These are phyloP conservation scores for Pseudotsuga menziesii DNA, from an alignment of 75 land plant species.

Conservation along the genomic window DNA sequence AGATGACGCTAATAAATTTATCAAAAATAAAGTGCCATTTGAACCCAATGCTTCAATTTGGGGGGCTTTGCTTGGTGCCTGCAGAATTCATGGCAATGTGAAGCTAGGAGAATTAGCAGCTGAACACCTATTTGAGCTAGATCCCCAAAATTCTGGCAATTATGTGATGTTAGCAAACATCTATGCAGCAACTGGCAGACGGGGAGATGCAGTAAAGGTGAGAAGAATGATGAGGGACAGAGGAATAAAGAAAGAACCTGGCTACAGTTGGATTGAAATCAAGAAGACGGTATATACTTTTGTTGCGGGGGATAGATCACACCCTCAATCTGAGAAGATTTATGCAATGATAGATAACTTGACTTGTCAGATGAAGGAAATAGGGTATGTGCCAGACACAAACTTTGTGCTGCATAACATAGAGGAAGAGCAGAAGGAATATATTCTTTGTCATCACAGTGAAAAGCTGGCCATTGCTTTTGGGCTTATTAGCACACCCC, in stretches of 20 bases:
- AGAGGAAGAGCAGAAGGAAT: slow-evolving; percentile 1
- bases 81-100: slow-evolving; percentile 37
- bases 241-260: slow-evolving; percentile 14
- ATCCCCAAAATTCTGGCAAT: slow-evolving; percentile 43
- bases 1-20: slow-evolving; percentile 37
- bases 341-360: slow-evolving; percentile 17
- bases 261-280: slow-evolving; percentile 17
- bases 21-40: slow-evolving; percentile 42
- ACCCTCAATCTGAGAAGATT: slow-evolving; percentile 11
- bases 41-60: slow-evolving; percentile 50
- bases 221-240: slow-evolving; percentile 9
- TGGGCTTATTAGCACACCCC: background rate
- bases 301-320: slow-evolving; percentile 8
- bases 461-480: slow-evolving; percentile 2
- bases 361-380: slow-evolving; percentile 11
- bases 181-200: slow-evolving; percentile 33
- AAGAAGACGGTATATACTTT: slow-evolving; percentile 16
- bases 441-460: background rate
- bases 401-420: slow-evolving; percentile 1
- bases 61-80: slow-evolving; percentile 52
- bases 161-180: slow-evolving; percentile 50
- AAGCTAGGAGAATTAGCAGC: slow-evolving; percentile 51
- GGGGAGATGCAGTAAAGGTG: slow-evolving; percentile 32
- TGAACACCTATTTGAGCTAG: slow-evolving; percentile 29
- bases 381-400: slow-evolving; percentile 1